Evolutionary conservation across 2,329 filamentous ascomycete genomes (phyloP).

Genomic region (Pseudofabraea citricarpa): DNA sequence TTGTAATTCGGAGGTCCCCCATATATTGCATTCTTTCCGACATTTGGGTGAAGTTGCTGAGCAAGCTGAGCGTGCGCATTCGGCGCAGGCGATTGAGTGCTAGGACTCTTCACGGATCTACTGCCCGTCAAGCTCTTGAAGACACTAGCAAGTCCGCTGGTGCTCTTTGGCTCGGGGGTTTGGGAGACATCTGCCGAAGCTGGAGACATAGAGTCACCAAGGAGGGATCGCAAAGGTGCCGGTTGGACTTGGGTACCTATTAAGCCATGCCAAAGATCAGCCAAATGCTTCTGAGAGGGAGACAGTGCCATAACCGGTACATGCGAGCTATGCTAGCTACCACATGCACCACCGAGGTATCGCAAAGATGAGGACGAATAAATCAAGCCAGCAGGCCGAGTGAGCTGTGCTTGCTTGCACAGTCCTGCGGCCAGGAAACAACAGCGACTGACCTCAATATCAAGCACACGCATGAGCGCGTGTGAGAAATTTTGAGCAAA

Average conservation of each 20-base stretch:
- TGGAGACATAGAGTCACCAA: conserved; percentile 59
- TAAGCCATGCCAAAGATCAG: neutral
- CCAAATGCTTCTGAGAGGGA: neutral
- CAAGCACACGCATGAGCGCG: conserved; percentile 7
- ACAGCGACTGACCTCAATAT: conserved; percentile 4
- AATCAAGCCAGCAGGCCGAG: no score
- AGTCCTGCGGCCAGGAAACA: neutral
- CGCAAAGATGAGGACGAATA: neutral
- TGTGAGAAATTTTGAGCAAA: conserved; percentile 3
- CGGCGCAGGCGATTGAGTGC: conserved; percentile 31
- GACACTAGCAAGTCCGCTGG: conserved; percentile 56
- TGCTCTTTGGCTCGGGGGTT: conserved; percentile 49
- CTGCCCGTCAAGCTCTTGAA: conserved; percentile 55
- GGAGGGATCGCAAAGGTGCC: no score
- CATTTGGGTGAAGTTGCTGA: conserved; percentile 36
- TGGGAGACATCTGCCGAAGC: conserved; percentile 51
- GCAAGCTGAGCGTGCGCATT: conserved; percentile 34
- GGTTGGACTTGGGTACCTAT: neutral
- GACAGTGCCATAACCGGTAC: neutral
- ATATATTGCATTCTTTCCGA: conserved; percentile 23
- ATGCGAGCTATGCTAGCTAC: no score
- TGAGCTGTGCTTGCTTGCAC: no score
- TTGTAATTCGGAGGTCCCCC: conserved; percentile 48
- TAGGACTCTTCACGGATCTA: conserved; percentile 46
- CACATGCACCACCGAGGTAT: no score